phyloP scores from a whole-genome alignment of 306 rosid genomes.

The Medicago arabica region DNA sequence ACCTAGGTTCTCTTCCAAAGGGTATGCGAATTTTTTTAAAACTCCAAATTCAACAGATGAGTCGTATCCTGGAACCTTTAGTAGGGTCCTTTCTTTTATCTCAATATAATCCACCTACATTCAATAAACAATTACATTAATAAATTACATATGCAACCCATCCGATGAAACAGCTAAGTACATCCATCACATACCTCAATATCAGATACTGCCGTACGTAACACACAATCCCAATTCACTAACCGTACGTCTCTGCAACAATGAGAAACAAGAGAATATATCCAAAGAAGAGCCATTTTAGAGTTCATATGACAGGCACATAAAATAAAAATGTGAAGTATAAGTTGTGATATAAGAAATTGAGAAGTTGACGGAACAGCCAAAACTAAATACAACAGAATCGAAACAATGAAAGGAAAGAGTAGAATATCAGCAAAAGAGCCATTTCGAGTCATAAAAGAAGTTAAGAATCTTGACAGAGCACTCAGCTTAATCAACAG shows the following conservation, averaged over 20 bases:
- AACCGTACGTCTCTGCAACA: slow-evolving; percentile 81
- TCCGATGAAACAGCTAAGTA: slow-evolving; percentile 18
- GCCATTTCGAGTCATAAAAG: not conserved
- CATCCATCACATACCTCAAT: slow-evolving; percentile 68
- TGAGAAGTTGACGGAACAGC: slow-evolving; percentile 27
- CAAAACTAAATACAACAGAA: slow-evolving; percentile 14
- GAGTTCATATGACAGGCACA: slow-evolving; percentile 13
- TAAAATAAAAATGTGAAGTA: not conserved
- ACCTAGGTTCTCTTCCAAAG: slow-evolving; percentile 79
- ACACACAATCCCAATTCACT: slow-evolving; percentile 93
- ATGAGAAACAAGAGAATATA: slow-evolving; percentile 10
- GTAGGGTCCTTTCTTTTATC: slow-evolving; percentile 72
- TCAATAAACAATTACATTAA: slow-evolving; percentile 35
- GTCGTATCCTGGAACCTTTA: slow-evolving; percentile 84
- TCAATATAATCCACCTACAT: slow-evolving; percentile 90
- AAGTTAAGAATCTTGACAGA: slow-evolving; percentile 5
- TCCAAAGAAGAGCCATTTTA: not conserved
- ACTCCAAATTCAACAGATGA: slow-evolving; percentile 87
- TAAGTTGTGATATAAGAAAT: slow-evolving; percentile 9
- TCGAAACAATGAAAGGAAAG: not conserved
- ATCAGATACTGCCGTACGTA: slow-evolving; percentile 95
- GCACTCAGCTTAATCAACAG: slow-evolving; percentile 29
- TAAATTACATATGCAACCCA: slow-evolving; percentile 25
- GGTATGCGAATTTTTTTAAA: slow-evolving; percentile 85
- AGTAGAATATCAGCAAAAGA: not conserved